Percentiles rank a stretch among this genome's conserved stretches.
Evolutionary conservation across 1,139 yeast species (phyloP).

Genomic region (Suhomyces maxii): DNA sequence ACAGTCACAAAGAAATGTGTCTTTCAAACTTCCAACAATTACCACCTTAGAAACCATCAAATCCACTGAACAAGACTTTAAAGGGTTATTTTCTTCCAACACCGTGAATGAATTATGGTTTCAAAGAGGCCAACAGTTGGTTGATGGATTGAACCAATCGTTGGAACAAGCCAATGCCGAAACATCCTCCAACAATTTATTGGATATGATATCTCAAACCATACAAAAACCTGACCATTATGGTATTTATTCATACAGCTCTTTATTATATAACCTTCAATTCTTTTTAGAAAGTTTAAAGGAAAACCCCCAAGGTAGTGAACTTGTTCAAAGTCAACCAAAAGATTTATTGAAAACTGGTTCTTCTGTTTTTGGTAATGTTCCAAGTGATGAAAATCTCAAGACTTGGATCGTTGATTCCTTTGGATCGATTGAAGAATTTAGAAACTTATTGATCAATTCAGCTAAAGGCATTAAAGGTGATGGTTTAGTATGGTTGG

Average conservation of each 20-base stretch:
- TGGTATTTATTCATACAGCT: conserved; percentile 55
- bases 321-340: conserved; percentile 21
- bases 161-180: conserved; percentile 27
- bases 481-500: conserved; percentile 74
- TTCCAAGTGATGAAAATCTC: conserved; percentile 40
- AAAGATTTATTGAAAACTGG: conserved; percentile 48
- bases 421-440: conserved; percentile 70
- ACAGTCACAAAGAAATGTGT: conserved; percentile 18
- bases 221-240: conserved; percentile 49
- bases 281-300: conserved; percentile 59
- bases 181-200: conserved; percentile 21
- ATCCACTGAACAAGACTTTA: conserved; percentile 38
- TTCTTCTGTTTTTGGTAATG: conserved; percentile 29
- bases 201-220: conserved; percentile 40
- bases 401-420: conserved; percentile 50
- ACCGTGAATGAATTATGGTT: conserved; percentile 64
- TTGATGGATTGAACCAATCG: conserved; percentile 46
- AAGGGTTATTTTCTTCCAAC: conserved; percentile 54
- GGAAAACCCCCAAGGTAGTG: conserved; percentile 16
- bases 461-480: conserved; percentile 68
- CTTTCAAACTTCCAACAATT: conserved; percentile 33
- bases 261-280: conserved; percentile 58
- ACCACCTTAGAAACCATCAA: conserved; percentile 34
- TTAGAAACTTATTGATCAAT: conserved; percentile 60
- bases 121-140: conserved; percentile 49